Conservation (phyloP, 2,329 filamentous ascomycete genomes). For the Pestalotiopsis sp. region DNA sequence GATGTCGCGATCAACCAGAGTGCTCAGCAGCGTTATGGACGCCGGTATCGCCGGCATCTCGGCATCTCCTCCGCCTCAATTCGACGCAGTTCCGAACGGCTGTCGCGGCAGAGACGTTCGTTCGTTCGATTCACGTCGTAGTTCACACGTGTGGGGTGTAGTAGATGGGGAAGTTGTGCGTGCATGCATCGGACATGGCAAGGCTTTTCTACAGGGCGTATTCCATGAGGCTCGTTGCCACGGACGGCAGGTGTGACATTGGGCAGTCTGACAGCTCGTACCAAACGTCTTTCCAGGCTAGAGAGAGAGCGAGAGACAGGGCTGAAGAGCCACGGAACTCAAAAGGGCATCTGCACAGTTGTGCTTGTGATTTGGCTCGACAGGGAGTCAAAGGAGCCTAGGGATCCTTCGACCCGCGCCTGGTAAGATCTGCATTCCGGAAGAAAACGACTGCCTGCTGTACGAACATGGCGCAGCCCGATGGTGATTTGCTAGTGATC, state of each 20-base stretch:
- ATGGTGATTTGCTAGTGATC: not conserved
- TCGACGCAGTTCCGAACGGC: not conserved
- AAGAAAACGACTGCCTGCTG: not conserved
- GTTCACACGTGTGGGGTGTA: not conserved
- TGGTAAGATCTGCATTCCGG: not conserved
- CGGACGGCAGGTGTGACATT: not conserved
- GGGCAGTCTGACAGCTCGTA: not conserved
- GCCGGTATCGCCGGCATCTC: slow-evolving; percentile 38
- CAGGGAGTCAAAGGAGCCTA: not conserved
- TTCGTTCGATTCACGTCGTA: not conserved
- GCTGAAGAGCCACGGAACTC: not conserved
- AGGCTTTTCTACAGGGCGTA: not conserved
- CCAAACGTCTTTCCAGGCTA: not conserved
- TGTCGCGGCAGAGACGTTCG: not conserved
- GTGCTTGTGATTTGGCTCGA: not conserved
- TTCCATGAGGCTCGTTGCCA: not conserved
- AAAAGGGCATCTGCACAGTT: not conserved
- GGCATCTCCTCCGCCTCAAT: not conserved
- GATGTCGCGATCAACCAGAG: slow-evolving; percentile 22
- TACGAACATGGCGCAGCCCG: not conserved
- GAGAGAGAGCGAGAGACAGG: not conserved
- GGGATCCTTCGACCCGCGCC: not conserved
- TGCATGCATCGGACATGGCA: not conserved
- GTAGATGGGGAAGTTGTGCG: not conserved
- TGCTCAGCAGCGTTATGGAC: slow-evolving; percentile 27